Conservation (phyloP, 139 green algal genomes). For the Prasinococcaceae sp. region DNA sequence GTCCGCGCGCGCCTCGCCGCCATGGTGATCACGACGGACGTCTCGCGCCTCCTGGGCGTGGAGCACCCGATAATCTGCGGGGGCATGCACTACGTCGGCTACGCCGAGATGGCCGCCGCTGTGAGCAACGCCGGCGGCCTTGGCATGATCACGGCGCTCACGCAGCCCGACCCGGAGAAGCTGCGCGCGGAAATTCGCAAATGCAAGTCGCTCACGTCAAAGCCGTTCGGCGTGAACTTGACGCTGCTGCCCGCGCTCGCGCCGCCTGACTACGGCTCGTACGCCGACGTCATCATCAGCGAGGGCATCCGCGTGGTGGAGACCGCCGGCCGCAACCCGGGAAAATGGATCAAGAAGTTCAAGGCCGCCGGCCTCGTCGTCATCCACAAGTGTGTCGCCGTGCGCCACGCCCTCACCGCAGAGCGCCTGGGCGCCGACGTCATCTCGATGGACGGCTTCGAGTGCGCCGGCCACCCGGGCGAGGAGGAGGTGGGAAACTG, state of each 20-base stretch:
- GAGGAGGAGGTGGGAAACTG: slow-evolving; percentile 7
- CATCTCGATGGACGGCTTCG: slow-evolving; percentile 12
- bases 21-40: background rate
- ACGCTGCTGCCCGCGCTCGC: slow-evolving; percentile 12
- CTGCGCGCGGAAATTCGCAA: slow-evolving; percentile 10
- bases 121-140: slow-evolving; percentile 10
- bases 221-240: slow-evolving; percentile 13
- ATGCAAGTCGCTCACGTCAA: background rate
- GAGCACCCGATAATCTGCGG: background rate
- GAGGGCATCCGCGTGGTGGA: slow-evolving; percentile 13
- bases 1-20: too few relatives aligned
- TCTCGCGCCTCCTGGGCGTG: background rate
- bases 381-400: slow-evolving; percentile 9
- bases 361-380: background rate
- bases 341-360: slow-evolving; percentile 2
- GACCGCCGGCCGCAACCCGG: slow-evolving; percentile 6
- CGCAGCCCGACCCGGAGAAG: slow-evolving; percentile 3
- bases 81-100: slow-evolving; percentile 11
- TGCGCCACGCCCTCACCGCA: slow-evolving; percentile 10
- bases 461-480: slow-evolving; percentile 16
- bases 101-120: background rate
- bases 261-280: slow-evolving; percentile 10
- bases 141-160: slow-evolving; percentile 12
- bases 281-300: slow-evolving; percentile 7
- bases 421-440: slow-evolving; percentile 4